Percentiles rank a stretch among this genome's conserved stretches.
phyloP scores from a whole-genome alignment of 2,329 filamentous ascomycete genomes.

The Alternaria longipes region DNA sequence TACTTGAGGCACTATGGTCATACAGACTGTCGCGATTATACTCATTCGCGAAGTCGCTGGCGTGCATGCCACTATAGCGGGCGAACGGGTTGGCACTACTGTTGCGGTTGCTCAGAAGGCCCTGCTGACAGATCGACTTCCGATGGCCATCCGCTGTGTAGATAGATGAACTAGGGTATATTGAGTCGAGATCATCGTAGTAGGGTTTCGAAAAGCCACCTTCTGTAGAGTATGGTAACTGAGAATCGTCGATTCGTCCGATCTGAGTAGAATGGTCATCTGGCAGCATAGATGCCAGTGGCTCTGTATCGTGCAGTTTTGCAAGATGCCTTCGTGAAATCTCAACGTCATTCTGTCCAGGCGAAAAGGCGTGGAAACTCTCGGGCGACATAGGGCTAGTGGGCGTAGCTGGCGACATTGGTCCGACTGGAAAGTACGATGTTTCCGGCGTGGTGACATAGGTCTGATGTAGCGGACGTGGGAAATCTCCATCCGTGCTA shows the following conservation, averaged over 20 bases:
- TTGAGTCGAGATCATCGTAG: slow-evolving; percentile 42
- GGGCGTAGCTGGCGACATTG: slow-evolving; percentile 30
- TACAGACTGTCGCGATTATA: slow-evolving; percentile 28
- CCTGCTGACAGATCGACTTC: slow-evolving; percentile 33
- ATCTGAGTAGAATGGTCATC: slow-evolving; percentile 36
- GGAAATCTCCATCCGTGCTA: slow-evolving; percentile 27
- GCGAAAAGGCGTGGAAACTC: slow-evolving; percentile 14
- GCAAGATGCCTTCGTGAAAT: slow-evolving; percentile 1
- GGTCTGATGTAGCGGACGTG: slow-evolving; percentile 31
- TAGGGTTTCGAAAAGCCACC: slow-evolving; percentile 28
- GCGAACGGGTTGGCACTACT: slow-evolving; percentile 36
- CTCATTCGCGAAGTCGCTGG: slow-evolving; percentile 22
- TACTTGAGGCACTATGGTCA: slow-evolving; percentile 20
- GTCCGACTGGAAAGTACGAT: slow-evolving; percentile 30
- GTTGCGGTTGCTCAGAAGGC: slow-evolving; percentile 25
- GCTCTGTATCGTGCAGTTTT: slow-evolving; percentile 19
- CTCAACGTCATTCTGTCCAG: slow-evolving; percentile 20
- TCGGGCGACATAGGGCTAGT: slow-evolving; percentile 18
- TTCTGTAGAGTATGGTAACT: slow-evolving; percentile 19
- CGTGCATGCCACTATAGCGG: slow-evolving; percentile 25
- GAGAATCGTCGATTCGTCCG: slow-evolving; percentile 23
- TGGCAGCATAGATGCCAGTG: slow-evolving; percentile 43
- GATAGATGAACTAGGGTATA: slow-evolving; percentile 44
- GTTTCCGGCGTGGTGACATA: slow-evolving; percentile 27
- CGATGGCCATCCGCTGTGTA: slow-evolving; percentile 39